phyloP scores from a whole-genome alignment of 441 rosid genomes.

The Erodium texanum region DNA sequence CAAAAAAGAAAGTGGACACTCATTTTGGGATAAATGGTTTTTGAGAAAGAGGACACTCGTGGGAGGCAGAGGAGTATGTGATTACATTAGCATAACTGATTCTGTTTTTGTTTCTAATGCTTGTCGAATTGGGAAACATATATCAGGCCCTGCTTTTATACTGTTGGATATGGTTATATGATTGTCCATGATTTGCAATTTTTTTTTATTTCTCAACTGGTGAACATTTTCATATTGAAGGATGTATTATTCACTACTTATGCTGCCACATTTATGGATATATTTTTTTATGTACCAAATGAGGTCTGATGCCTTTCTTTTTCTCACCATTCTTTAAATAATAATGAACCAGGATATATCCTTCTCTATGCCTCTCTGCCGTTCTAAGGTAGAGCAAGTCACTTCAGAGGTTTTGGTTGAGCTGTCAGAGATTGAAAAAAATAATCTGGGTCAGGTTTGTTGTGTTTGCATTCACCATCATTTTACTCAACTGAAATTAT shows the following conservation, averaged over 20 bases:
- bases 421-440: constrained; percentile 91
- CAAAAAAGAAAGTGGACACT: not conserved
- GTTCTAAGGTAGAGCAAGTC: constrained; percentile 66
- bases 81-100: not conserved
- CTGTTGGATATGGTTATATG: not conserved
- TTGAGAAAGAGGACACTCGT: not conserved
- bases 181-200: not conserved
- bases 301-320: constrained; percentile 12
- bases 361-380: constrained; percentile 95
- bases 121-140: too few relatives aligned
- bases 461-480: constrained; percentile 18
- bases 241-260: not conserved
- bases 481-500: not conserved
- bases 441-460: constrained; percentile 86
- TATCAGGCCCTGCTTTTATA: too few relatives aligned
- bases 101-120: too few relatives aligned
- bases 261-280: not conserved
- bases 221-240: not conserved
- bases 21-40: not conserved
- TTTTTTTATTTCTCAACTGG: not conserved
- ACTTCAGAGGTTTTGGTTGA: constrained; percentile 76
- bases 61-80: not conserved
- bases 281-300: not conserved
- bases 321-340: constrained; percentile 13
- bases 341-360: constrained; percentile 43